Evolutionary conservation across 2,329 filamentous ascomycete species (phyloP).

Genomic region (Trichoderma koningii): DNA sequence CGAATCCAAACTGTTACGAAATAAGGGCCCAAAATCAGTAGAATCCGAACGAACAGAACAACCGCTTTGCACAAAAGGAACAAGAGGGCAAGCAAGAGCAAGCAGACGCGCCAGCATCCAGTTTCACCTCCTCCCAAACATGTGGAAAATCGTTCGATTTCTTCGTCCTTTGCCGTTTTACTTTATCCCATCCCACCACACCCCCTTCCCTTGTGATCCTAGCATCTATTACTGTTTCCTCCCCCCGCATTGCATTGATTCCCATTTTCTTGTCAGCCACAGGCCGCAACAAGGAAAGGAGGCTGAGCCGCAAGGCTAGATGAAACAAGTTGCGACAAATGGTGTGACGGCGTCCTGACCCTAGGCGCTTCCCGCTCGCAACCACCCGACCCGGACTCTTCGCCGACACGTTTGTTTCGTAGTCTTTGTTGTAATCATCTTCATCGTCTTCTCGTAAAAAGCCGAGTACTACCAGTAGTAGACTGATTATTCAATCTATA

Average conservation of each 20-base stretch:
- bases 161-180: slow-evolving; percentile 19
- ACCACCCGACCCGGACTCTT: slow-evolving; percentile 6
- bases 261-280: background rate
- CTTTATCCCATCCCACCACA: background rate
- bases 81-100: background rate
- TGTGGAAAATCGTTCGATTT: slow-evolving; percentile 31
- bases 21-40: background rate
- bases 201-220: background rate
- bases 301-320: slow-evolving; percentile 19
- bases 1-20: background rate
- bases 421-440: background rate
- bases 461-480: no score
- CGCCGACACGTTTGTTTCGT: background rate
- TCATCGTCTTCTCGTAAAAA: background rate
- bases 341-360: slow-evolving; percentile 20
- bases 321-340: slow-evolving; percentile 26
- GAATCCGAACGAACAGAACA: background rate
- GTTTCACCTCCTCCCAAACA: slow-evolving; percentile 21
- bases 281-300: background rate
- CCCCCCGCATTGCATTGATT: background rate
- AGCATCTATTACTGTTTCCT: no score
- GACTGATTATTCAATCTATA: no score
- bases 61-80: no score
- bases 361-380: slow-evolving; percentile 20
- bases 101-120: background rate